Evolutionary conservation across 805 yeast species (phyloP), one percentile per base, ranked within the genome.

Genomic region (Metschnikowia lochheadii): DNA sequence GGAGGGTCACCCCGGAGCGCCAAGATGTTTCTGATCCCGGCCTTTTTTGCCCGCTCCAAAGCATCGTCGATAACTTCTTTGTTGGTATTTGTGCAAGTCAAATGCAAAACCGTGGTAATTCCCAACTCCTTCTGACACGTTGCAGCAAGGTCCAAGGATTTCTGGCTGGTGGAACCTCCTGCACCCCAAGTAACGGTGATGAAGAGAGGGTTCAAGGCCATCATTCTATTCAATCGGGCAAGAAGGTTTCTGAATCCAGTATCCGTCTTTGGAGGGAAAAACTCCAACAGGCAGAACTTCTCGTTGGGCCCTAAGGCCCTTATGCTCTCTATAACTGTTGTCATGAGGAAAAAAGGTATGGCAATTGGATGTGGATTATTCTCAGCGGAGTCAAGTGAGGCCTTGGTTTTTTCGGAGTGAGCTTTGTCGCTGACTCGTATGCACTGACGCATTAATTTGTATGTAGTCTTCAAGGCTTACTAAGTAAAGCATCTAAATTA

Each of bases 121-220:
- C 85, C 85, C 51, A 91, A 75, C 44, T 84, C 89, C 42, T 78
- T 70, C 60, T 87, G 89, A 58, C 95, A 85, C 2, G 87, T 78
- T 21, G 81, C 73, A 1, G 97, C 96, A 51, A 94, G 74, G 40
- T 88, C 92, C 51, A 94, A 67, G 0, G 97, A 88, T 70, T 89
- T 90, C 44, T 81, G 85, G 43, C 92, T 82, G 8, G 97, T 89
- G 5, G 96, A 83, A 2, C 99, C 99, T 38, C 98, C 98, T 5
- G 99, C 98, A 33, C 98, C 99, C 97, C 98, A 94, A 0, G 99
- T 94, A 13, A 94, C 86, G 3, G 96, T 89, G 49, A 92, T 84
- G 65, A 94, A 95, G 14, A 85, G 72, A 3, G 98, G 98, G 50
- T 90, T 91, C 54, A 94, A 70, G 3, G 86, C 85, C 55, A 88